Evolutionary conservation across 345 rosid species (phyloP).

Genomic region (Bruguiera parviflora): DNA sequence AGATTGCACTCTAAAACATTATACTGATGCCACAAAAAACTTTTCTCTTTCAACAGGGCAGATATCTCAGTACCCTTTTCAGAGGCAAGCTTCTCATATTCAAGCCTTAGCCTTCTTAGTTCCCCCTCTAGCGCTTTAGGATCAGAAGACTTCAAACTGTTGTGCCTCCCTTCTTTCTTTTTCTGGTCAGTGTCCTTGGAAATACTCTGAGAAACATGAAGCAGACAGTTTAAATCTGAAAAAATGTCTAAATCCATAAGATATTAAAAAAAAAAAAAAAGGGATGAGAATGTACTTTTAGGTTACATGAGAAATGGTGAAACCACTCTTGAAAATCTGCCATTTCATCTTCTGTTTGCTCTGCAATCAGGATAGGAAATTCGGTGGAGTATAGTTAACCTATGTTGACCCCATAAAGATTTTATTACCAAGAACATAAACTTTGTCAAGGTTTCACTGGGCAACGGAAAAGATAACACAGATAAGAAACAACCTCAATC

Average conservation of each 20-base stretch:
- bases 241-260: background rate
- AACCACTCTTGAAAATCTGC: constrained; percentile 59
- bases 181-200: constrained; percentile 13
- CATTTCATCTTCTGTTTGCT: constrained; percentile 54
- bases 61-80: constrained; percentile 54
- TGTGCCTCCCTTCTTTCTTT: constrained; percentile 16
- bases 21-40: constrained; percentile 74
- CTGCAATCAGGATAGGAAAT: constrained; percentile 38
- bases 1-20: constrained; percentile 48
- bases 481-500: too few species aligned
- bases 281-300: constrained; percentile 37
- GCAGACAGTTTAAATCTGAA: constrained; percentile 10
- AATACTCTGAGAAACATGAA: constrained; percentile 25
- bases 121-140: constrained; percentile 34
- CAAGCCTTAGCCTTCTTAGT: constrained; percentile 44
- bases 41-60: constrained; percentile 53
- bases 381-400: background rate
- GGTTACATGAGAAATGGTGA: constrained; percentile 38
- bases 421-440: background rate
- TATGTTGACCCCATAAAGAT: background rate
- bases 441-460: too few species aligned
- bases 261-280: background rate
- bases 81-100: constrained; percentile 52
- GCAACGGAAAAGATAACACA: too few species aligned
- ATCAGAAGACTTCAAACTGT: constrained; percentile 21